Conservation (phyloP, 306 rosid genomes). For the Crotalaria pallida region DNA sequence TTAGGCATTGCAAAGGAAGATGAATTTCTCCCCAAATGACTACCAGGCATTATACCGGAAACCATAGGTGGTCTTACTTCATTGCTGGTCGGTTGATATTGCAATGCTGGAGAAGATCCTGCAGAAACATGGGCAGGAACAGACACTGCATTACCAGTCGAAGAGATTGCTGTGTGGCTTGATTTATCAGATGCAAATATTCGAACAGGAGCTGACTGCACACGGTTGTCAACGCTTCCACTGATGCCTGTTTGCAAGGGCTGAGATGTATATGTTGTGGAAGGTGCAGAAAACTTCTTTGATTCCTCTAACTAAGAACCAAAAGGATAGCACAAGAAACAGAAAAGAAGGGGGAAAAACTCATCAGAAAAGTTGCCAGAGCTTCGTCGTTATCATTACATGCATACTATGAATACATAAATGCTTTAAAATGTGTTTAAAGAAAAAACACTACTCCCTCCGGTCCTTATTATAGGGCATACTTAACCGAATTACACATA, state of each 20-base stretch:
- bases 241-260: slow-evolving; percentile 47
- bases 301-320: slow-evolving; percentile 81
- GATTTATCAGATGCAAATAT: slow-evolving; percentile 53
- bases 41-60: slow-evolving; percentile 54
- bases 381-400: not conserved
- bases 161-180: slow-evolving; percentile 31
- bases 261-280: slow-evolving; percentile 55
- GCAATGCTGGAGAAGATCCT: slow-evolving; percentile 44
- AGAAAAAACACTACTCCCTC: no score
- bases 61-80: slow-evolving; percentile 49
- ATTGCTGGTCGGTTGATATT: slow-evolving; percentile 46
- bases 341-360: not conserved
- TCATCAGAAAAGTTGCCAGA: not conserved
- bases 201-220: slow-evolving; percentile 42
- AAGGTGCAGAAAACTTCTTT: slow-evolving; percentile 60
- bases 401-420: not conserved
- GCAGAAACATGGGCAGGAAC: slow-evolving; percentile 51
- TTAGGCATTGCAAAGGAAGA: slow-evolving; percentile 52
- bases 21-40: slow-evolving; percentile 67
- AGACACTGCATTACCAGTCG: slow-evolving; percentile 41
- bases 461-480: no score
- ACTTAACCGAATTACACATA: no score
- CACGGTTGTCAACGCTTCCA: slow-evolving; percentile 54
- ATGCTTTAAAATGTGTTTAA: not conserved
- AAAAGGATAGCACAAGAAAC: not conserved